Evolutionary conservation across 1,284 basidiomycete genomes (phyloP), one percentile per base, ranked within the genome.

Genomic region (Sparassis latifolia): DNA sequence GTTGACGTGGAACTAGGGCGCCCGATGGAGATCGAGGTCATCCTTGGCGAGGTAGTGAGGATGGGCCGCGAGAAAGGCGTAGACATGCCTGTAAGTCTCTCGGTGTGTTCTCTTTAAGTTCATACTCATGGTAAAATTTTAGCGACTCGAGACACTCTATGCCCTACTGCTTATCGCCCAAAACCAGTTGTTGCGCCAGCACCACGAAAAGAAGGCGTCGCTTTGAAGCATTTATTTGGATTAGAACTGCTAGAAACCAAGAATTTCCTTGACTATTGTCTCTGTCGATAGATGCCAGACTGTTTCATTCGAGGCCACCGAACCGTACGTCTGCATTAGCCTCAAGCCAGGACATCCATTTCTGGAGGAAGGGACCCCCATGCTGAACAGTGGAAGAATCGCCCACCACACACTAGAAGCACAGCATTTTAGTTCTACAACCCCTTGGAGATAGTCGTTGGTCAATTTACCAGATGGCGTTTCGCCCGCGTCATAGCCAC

Each of bases 401-500:
- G 5, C 94, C 95, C 1, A 97, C 79, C 2, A 97, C 71, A 58
- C 92, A 94, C 90, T 93, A 49, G 38, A 45, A 42, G n/a, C 31
- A 30, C 28, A 31, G 35, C 28, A 47, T 35, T 10, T 27, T 48
- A 32, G 33, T 45, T 42, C 5, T 27, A 37, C 10, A 27, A 9
- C 6, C 3, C 5, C 6, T 39, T 9, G 7, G 28, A 32, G 39
- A 42, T 33, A 37, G 7, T n/a, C 57, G 89, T 86, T 43, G 94
- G 71, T 63, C 92, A 88, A 63, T 79, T 58, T 58, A 93, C 91
- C 50, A 97, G 73, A 64, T 95, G 92, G n/a, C 93, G 75, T 59
- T 86, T 85, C 2, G 94, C 89, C 45, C 94, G 75, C 2, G 95
- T 97, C 95, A 97, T 97, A 0, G 92, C 92, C 44, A 96, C 92